These are phyloP conservation scores for Berberis vulgaris DNA, from an alignment of 164 flowering plant species.

Conservation along the genomic window DNA sequence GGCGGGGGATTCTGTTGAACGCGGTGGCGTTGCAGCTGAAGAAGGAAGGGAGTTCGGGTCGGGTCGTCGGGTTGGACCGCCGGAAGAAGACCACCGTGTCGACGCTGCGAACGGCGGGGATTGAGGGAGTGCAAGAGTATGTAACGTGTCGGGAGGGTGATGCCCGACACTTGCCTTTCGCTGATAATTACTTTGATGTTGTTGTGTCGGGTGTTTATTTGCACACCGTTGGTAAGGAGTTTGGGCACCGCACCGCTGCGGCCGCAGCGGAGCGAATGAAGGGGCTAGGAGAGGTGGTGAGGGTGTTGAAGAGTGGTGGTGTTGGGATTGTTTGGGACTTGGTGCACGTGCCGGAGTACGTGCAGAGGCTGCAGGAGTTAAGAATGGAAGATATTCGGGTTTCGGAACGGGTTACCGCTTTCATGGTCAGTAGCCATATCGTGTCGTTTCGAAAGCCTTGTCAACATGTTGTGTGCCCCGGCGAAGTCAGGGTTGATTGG, in stretches of 20 bases:
- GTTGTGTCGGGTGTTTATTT: constrained; percentile 81
- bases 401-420: constrained; percentile 84
- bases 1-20: constrained; percentile 80
- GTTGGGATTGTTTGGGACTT: constrained; percentile 90
- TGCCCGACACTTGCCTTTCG: constrained; percentile 69
- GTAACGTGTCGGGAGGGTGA: constrained; percentile 90
- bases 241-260: constrained; percentile 63
- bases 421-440: constrained; percentile 84
- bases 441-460: constrained; percentile 84
- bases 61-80: constrained; percentile 80
- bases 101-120: constrained; percentile 58
- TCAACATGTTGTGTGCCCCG: constrained; percentile 33
- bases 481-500: constrained; percentile 67
- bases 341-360: constrained; percentile 82
- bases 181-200: constrained; percentile 76
- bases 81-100: constrained; percentile 26
- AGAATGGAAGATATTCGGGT: constrained; percentile 85
- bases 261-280: constrained; percentile 85
- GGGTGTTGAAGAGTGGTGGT: constrained; percentile 90
- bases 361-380: constrained; percentile 56
- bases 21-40: constrained; percentile 88
- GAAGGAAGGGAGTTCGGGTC: constrained; percentile 81
- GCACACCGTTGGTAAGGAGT: constrained; percentile 81
- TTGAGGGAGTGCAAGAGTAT: constrained; percentile 86
- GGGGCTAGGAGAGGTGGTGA: constrained; percentile 65